These are phyloP conservation scores for Globisporangium mamillatum DNA, from an alignment of 352 stramenopile species.

Conservation along the genomic window DNA sequence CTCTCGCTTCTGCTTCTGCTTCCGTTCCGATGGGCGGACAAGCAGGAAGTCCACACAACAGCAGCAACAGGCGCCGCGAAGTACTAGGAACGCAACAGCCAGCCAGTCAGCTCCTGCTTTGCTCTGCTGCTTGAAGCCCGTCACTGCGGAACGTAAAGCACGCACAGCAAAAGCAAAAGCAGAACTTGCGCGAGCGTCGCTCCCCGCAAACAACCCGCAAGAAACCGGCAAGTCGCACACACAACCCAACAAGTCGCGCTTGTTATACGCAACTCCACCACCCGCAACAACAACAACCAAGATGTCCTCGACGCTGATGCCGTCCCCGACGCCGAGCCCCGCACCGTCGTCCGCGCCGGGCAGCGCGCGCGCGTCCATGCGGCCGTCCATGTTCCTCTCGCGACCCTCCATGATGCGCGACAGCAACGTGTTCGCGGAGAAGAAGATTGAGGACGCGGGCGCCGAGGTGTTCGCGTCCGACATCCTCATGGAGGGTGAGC, in stretches of 20 bases:
- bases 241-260: neutral
- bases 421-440: slow-evolving; percentile 61
- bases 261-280: slow-evolving; percentile 1
- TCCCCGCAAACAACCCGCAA: neutral
- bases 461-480: slow-evolving; percentile 58
- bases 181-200: neutral
- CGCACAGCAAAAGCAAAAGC: neutral
- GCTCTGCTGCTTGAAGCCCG: neutral
- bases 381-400: slow-evolving; percentile 36
- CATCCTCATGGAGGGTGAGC: slow-evolving; percentile 66
- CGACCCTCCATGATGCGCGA: slow-evolving; percentile 50
- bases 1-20: neutral
- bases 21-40: neutral
- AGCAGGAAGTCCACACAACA: no score
- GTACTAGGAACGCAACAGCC: no score
- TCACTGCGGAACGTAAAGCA: neutral
- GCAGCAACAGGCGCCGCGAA: neutral
- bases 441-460: slow-evolving; percentile 56
- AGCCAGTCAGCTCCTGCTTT: neutral
- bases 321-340: neutral
- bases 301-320: neutral
- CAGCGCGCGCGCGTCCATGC: slow-evolving; percentile 26
- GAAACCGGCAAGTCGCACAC: neutral
- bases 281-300: neutral
- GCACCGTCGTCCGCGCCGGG: neutral